Base-by-base conservation (phyloP, 2,329 filamentous ascomycete genomes). In the Alternaria metachromatica region DNA sequence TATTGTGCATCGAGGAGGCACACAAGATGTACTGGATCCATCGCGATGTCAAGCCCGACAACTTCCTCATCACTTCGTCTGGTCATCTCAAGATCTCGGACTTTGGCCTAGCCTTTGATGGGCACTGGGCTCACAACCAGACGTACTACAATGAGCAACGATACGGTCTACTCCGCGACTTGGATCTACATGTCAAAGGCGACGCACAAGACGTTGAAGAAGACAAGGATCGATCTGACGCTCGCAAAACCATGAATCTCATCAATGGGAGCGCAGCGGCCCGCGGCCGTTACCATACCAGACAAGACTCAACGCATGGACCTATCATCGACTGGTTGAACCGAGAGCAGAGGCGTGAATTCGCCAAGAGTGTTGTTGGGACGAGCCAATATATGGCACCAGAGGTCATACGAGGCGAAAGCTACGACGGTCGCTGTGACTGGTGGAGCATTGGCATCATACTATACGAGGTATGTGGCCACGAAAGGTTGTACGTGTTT, bases 341-440 rank as follows among this genome's bases (percentile, higher is more conserved):
- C 56, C 80, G 80, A 20, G 80, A 77, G 6, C 81, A 83, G 55
- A 90, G 89, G 69, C 89, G 93, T 43, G 87, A 87, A 33, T 86
- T 93, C 33, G 95, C 95, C 2, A 88, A 90, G 70, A 97, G 94
- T 49, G 89, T 97, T 1, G 95, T 98, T 11, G 95, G 95, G 3
- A 98, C 96, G 3, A 97, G 94, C 77, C 95, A 97, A 77, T 98
- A 98, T 82, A 98, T 97, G 96, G 95, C 96, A 1, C 95, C 95
- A 2, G 96, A 98, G 82, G 92, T 98, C 18, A 90, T 97, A 62
- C 85, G 87, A 68, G 93, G 94, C 26, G 87, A 93, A 53, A 82
- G 86, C 41, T 98, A 98, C 78, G 96, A 98, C 80, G 95, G 92
- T 28, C 87, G 95, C 75, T 98, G 95, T 81, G 95, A 98, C 81